Evolutionary conservation across 768 basidiomycete genomes (phyloP).

Genomic region (Leccinum variicolor): DNA sequence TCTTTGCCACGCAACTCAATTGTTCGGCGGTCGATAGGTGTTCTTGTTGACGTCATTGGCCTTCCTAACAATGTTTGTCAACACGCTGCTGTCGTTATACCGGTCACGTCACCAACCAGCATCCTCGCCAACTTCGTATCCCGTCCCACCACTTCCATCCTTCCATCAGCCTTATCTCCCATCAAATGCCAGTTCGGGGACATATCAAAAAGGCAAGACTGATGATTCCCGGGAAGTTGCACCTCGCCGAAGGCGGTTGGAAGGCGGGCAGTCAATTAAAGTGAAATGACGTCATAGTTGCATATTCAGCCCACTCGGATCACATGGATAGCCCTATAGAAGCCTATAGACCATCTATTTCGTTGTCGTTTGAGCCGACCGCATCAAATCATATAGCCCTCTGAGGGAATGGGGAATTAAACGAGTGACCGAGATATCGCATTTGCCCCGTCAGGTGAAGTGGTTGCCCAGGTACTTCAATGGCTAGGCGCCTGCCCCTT

Average conservation of each 20-base stretch:
- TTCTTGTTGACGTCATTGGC: slow-evolving; percentile 75
- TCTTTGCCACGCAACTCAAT: slow-evolving; percentile 14
- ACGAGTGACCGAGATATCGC: not conserved
- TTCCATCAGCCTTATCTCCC: slow-evolving; percentile 52
- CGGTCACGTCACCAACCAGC: slow-evolving; percentile 59
- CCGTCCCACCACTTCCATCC: slow-evolving; percentile 36
- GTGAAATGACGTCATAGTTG: slow-evolving; percentile 40
- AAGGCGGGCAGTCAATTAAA: slow-evolving; percentile 53
- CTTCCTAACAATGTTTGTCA: slow-evolving; percentile 78
- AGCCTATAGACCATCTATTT: slow-evolving; percentile 19
- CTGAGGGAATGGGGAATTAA: slow-evolving; percentile 25
- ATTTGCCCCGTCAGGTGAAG: slow-evolving; percentile 13
- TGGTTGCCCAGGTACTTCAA: slow-evolving; percentile 8
- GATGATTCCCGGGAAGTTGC: slow-evolving; percentile 38
- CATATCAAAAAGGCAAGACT: slow-evolving; percentile 33
- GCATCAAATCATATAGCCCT: slow-evolving; percentile 23
- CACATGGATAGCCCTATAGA: slow-evolving; percentile 23
- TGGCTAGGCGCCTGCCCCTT: slow-evolving; percentile 8
- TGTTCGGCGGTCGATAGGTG: slow-evolving; percentile 37
- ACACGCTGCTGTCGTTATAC: slow-evolving; percentile 74
- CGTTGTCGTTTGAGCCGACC: slow-evolving; percentile 14
- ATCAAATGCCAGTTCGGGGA: slow-evolving; percentile 49
- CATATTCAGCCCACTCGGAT: slow-evolving; percentile 26
- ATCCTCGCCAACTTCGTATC: slow-evolving; percentile 38
- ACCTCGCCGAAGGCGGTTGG: slow-evolving; percentile 51